Evolutionary conservation across 208 protist genomes (phyloP), one percentile per base, ranked within the genome.

Genomic region (Leishmania tarentolae): DNA sequence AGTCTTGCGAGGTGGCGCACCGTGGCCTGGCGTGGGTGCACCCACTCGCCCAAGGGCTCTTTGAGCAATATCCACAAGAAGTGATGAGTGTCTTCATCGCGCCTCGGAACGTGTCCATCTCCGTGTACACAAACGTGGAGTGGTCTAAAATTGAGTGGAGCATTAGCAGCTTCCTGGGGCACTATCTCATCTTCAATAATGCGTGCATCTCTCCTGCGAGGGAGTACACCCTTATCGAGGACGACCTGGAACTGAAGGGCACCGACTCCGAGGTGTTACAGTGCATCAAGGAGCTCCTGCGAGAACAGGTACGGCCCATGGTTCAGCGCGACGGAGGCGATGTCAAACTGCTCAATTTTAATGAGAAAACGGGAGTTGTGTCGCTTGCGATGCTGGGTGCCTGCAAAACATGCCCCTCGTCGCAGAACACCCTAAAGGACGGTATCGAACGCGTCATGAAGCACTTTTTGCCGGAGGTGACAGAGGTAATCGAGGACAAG

Each of bases 231-330:
- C 80, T 97, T 17, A 85, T 98, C 40, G 92, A 95, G 78, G 93
- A 98, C 66, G 96, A 99, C 66, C 87, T 98, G 3, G 83, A 84
- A 11, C 9, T 92, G 35, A 76, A 76, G 46, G 90, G 94, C 66
- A 83, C 79, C 35, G 97, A 98, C 83, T 88, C 89, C 3, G 95
- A 98, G 89, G 92, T 96, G 65, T 50, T 98, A 71, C 94, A 97
- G 91, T 97, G 94, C 83, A 97, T 98, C 73, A 98, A 98, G 89
- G 95, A 98, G 81, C 90, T 98, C n/a, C 77, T 98, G 63, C 88
- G 92, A 15, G 94, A 94, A 77, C 92, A 97, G 78, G 89, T 98
- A 24, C 92, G 95, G 46, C 95, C 97, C 37, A 98, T 98, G 94
- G 90, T 98, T 59, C 97, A 98, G 88, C 91, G 94, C 44, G 97